These are phyloP conservation scores for Echium plantagineum DNA, from an alignment of 257 asterid genomes.

Conservation along the genomic window DNA sequence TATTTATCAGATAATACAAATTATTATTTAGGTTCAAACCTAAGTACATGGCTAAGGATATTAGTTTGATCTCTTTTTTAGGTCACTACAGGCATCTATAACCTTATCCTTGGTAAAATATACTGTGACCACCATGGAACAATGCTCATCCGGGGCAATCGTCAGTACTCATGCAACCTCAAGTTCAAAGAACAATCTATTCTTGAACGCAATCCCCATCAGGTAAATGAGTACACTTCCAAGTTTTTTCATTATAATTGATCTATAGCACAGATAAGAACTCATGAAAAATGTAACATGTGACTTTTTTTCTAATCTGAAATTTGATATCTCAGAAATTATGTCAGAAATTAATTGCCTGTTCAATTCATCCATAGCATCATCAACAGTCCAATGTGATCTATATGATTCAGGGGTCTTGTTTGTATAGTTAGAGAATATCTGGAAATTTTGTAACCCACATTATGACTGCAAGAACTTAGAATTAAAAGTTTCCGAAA, in stretches of 20 bases:
- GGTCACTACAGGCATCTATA: constrained; percentile 89
- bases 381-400: too few species aligned
- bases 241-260: not conserved
- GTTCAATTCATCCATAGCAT: too few species aligned
- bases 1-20: not conserved
- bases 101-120: constrained; percentile 80
- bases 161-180: constrained; percentile 76
- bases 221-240: constrained; percentile 35
- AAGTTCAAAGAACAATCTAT: constrained; percentile 95
- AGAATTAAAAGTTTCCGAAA: too few species aligned
- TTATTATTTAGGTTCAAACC: too few species aligned
- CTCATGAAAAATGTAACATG: not conserved
- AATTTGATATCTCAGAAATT: too few species aligned
- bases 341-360: too few species aligned
- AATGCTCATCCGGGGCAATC: constrained; percentile 79
- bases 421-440: not conserved
- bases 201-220: constrained; percentile 91
- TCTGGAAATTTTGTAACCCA: not conserved
- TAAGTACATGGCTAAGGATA: not conserved
- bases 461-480: not conserved
- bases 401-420: not conserved
- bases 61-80: constrained; percentile 18
- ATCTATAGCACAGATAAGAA: not conserved
- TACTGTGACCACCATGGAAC: constrained; percentile 89
- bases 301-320: not conserved